Percentiles rank a stretch among this genome's conserved stretches.
phyloP scores from a whole-genome alignment of 1,139 yeast species.

The Kazachstania sp. region DNA sequence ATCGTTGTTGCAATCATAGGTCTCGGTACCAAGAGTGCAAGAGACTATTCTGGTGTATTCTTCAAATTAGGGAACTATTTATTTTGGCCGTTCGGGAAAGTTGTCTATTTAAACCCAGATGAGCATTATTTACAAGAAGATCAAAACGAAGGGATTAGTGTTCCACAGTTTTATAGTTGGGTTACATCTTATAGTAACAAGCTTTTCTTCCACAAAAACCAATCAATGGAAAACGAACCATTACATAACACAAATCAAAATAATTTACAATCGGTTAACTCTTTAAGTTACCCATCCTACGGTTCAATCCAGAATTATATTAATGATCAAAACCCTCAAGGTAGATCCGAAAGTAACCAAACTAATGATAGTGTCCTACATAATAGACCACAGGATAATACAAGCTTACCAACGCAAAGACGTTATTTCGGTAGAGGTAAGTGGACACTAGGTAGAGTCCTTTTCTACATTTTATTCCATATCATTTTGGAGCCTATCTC shows the following conservation, averaged over 20 bases:
- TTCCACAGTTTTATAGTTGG: slow-evolving; percentile 86
- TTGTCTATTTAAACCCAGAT: slow-evolving; percentile 70
- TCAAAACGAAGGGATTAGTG: slow-evolving; percentile 76
- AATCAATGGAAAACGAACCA: slow-evolving; percentile 16
- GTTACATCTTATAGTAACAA: slow-evolving; percentile 54
- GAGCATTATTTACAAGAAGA: slow-evolving; percentile 81
- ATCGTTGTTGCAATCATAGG: slow-evolving; percentile 42
- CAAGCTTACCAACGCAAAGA: slow-evolving; percentile 34
- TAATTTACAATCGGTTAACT: slow-evolving; percentile 2
- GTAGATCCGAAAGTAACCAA: not conserved
- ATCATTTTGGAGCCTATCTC: slow-evolving; percentile 61
- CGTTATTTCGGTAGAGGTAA: slow-evolving; percentile 87
- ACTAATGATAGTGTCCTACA: not conserved
- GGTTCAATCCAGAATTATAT: slow-evolving; percentile 20
- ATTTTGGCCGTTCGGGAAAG: slow-evolving; percentile 81
- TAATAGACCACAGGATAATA: not conserved
- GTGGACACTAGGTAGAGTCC: slow-evolving; percentile 79
- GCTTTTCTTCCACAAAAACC: slow-evolving; percentile 29
- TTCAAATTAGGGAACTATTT: slow-evolving; percentile 62
- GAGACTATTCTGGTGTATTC: slow-evolving; percentile 53
- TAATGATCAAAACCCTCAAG: slow-evolving; percentile 1
- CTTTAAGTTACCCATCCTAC: slow-evolving; percentile 17
- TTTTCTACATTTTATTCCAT: slow-evolving; percentile 71
- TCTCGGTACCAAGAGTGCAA: slow-evolving; percentile 37
- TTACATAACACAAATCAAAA: not conserved